Base-by-base conservation (phyloP, 805 yeast species). In the Brettanomyces anomalus region DNA sequence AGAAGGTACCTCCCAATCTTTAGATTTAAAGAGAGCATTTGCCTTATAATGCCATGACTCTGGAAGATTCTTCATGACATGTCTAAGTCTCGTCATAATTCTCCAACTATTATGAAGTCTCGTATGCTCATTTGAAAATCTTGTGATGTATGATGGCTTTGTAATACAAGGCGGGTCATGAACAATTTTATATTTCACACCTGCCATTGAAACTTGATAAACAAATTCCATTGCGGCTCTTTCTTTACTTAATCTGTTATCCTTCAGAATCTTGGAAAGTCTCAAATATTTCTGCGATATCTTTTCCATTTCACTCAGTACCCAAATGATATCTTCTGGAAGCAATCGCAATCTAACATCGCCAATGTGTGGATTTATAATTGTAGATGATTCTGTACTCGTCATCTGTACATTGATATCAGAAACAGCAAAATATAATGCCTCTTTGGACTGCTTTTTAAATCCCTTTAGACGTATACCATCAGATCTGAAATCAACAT, bases 131-230 rank as follows among this genome's bases (percentile, higher is more conserved):
- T 71, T 69, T 2, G 81, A 73, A 3, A 88, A 73, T 42, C 96
- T 69, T 39, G 86, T 74, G 26, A 87, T 77, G 52, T 84, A 80
- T 0, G 96, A 82, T 0, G 97, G 96, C 41, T 87, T 81, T 1
- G 97, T 89, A 41, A 90, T 72, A 16, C 88, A 96, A 5, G 85
- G 78, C 0, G 97, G 94, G 53, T 93, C 97, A 48, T 85, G 85
- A 40, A 79, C 78, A 36, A 88, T 74, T 26, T 72, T 71, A 40
- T 58, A 56, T 1, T 57, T 54, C 8, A 52, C 52, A 7, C 73
- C 66, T 2, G 71, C 74, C 11, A 52, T 52, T 3, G 74, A 57
- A 16, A 73, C 51, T 10, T 55, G 50, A 49, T 71, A 71, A 1
- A 74, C 57, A 30, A 75, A 52, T 33, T 71, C 73, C 8, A 67